These are phyloP conservation scores for Leccinum fuscescens DNA, from an alignment of 1,284 basidiomycete species.

Conservation along the genomic window DNA sequence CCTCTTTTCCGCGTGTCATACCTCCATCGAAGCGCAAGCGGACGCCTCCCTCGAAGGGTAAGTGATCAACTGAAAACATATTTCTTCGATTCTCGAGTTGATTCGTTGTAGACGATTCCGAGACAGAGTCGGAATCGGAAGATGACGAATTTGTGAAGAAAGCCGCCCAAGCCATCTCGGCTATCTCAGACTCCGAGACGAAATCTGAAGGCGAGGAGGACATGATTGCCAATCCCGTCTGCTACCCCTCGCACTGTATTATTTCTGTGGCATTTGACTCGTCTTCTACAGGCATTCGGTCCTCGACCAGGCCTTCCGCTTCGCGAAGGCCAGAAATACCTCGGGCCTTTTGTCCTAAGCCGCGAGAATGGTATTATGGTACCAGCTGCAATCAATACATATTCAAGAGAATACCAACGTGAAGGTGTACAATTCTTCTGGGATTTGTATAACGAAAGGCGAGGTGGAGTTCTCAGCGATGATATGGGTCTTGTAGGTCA, in stretches of 20 bases:
- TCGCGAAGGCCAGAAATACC: slow-evolving; percentile 39
- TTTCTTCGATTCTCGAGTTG: background rate
- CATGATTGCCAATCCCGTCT: slow-evolving; percentile 19
- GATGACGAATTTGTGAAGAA: slow-evolving; percentile 27
- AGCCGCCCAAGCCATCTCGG: slow-evolving; percentile 4
- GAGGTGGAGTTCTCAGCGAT: slow-evolving; percentile 79
- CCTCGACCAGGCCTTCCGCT: slow-evolving; percentile 36
- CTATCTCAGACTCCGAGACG: slow-evolving; percentile 37
- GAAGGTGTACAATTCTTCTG: slow-evolving; percentile 80
- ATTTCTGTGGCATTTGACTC: too few relatives aligned
- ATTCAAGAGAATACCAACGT: slow-evolving; percentile 80
- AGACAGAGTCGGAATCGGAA: slow-evolving; percentile 45
- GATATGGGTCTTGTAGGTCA: slow-evolving; percentile 82
- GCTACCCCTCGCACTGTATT: too few relatives aligned
- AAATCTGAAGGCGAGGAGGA: slow-evolving; percentile 48
- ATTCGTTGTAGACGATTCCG: slow-evolving; percentile 32
- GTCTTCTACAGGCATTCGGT: too few relatives aligned
- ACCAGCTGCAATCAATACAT: slow-evolving; percentile 74
- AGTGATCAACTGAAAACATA: background rate
- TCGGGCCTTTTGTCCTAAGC: slow-evolving; percentile 50
- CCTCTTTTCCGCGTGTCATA: slow-evolving; percentile 7
- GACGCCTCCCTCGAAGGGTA: slow-evolving; percentile 11
- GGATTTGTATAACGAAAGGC: slow-evolving; percentile 55
- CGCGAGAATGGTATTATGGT: slow-evolving; percentile 47
- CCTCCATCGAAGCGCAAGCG: slow-evolving; percentile 19